Evolutionary conservation across 179 eudicot species (phyloP).

Genomic region (Patellifolia procumbens): DNA sequence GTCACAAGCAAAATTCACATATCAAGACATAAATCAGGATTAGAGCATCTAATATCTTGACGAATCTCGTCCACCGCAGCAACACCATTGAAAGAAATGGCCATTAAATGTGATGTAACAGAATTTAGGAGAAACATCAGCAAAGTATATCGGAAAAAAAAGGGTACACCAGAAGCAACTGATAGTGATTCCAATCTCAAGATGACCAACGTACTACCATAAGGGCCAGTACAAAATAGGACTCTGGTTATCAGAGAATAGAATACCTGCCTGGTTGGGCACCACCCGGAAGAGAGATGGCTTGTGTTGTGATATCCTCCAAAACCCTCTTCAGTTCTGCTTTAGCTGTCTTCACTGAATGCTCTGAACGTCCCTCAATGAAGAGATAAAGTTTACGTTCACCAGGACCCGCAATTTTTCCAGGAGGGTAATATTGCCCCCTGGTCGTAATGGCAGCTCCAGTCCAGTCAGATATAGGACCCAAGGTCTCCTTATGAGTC

Average conservation of each 20-base stretch:
- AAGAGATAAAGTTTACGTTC: conserved; percentile 86
- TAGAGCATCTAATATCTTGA: background rate
- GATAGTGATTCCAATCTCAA: conserved; percentile 19
- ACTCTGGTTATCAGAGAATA: conserved; percentile 46
- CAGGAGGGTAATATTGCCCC: conserved; percentile 76
- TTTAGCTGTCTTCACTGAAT: conserved; percentile 89
- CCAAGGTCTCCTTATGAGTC: conserved; percentile 91
- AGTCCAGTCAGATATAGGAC: conserved; percentile 88
- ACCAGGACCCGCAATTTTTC: conserved; percentile 67
- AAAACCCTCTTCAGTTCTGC: conserved; percentile 73
- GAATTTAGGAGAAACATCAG: conserved; percentile 19
- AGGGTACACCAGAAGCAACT: conserved; percentile 22
- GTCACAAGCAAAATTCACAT: conserved; percentile 13
- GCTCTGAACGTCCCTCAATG: conserved; percentile 89
- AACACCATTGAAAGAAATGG: conserved; percentile 18
- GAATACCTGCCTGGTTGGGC: conserved; percentile 87
- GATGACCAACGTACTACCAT: conserved; percentile 14
- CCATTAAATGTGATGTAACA: conserved; percentile 18
- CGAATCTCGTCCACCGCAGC: conserved; percentile 16
- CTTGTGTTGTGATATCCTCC: conserved; percentile 85
- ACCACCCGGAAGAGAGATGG: conserved; percentile 78
- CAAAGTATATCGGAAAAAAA: conserved; percentile 22
- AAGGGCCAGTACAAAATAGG: background rate
- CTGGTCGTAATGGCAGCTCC: conserved; percentile 97
- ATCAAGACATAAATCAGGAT: background rate